These are phyloP conservation scores for Cadophora sp. DNA, from an alignment of 2,329 filamentous ascomycete species.

Conservation along the genomic window DNA sequence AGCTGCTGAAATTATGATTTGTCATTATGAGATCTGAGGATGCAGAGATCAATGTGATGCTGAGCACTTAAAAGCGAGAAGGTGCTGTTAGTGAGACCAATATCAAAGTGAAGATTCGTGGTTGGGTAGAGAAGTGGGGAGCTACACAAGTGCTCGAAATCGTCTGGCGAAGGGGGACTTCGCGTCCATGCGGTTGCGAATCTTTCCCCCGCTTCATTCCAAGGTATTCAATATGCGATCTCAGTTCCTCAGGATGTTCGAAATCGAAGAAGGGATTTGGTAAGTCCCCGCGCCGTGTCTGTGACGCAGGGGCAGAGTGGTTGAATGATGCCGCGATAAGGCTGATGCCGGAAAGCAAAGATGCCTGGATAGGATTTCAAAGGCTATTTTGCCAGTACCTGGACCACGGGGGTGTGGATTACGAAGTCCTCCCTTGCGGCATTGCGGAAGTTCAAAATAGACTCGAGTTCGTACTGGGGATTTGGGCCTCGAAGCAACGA, in stretches of 20 bases:
- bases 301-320: slow-evolving; percentile 24
- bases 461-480: slow-evolving; percentile 14
- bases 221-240: too few relatives aligned
- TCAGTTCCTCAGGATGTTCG: slow-evolving; percentile 12
- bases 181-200: background rate
- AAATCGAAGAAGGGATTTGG: slow-evolving; percentile 13
- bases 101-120: too few relatives aligned
- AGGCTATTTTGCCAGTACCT: slow-evolving; percentile 22
- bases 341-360: slow-evolving; percentile 22
- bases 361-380: slow-evolving; percentile 23
- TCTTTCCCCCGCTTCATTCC: too few relatives aligned
- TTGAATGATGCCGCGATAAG: slow-evolving; percentile 21
- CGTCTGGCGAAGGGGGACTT: too few relatives aligned
- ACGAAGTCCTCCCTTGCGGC: slow-evolving; percentile 17
- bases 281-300: slow-evolving; percentile 16
- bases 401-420: slow-evolving; percentile 18
- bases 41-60: too few relatives aligned
- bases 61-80: too few relatives aligned
- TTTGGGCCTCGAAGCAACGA: background rate
- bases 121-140: too few relatives aligned
- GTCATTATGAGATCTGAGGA: background rate
- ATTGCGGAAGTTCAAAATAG: slow-evolving; percentile 13
- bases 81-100: background rate
- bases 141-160: too few relatives aligned
- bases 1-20: background rate